Evolutionary conservation across 768 basidiomycete species (phyloP).

Genomic region (Termitomyces sp.): DNA sequence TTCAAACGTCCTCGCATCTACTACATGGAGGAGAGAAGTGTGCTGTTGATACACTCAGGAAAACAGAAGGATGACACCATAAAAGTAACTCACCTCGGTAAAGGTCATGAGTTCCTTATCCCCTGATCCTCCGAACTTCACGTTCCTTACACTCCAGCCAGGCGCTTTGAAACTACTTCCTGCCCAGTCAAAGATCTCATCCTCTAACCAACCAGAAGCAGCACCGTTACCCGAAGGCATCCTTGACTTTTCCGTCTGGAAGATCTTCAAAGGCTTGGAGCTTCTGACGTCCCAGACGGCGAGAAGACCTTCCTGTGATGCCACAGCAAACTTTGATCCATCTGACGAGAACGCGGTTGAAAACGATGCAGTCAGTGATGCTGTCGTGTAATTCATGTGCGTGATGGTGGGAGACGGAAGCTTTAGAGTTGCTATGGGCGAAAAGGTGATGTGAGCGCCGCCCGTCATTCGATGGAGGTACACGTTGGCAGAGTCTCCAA

Average conservation of each 20-base stretch:
- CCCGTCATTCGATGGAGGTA: conserved; percentile 78
- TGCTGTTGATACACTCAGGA: conserved; percentile 50
- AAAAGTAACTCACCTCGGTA: conserved; percentile 66
- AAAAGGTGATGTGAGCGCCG: conserved; percentile 58
- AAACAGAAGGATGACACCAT: not conserved
- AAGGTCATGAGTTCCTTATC: conserved; percentile 83
- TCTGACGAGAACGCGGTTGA: conserved; percentile 76
- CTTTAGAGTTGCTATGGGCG: conserved; percentile 64
- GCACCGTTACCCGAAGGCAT: conserved; percentile 31
- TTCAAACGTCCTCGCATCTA: conserved; percentile 87
- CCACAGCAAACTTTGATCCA: conserved; percentile 79
- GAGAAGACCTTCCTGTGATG: conserved; percentile 78
- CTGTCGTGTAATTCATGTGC: conserved; percentile 33
- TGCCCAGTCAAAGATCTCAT: conserved; percentile 71
- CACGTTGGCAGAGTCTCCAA: conserved; percentile 87
- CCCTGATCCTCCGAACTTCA: conserved; percentile 78
- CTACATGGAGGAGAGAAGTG: conserved; percentile 74
- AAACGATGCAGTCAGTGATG: conserved; percentile 69
- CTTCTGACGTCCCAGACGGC: conserved; percentile 84
- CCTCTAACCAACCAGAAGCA: conserved; percentile 53
- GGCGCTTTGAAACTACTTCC: conserved; percentile 57
- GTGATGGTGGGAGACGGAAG: conserved; percentile 57
- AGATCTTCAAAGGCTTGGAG: conserved; percentile 65
- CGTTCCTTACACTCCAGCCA: conserved; percentile 81
- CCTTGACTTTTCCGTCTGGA: conserved; percentile 53